Evolutionary conservation across 1,139 yeast species (phyloP).

Genomic region (Saccharomyces hybrid): DNA sequence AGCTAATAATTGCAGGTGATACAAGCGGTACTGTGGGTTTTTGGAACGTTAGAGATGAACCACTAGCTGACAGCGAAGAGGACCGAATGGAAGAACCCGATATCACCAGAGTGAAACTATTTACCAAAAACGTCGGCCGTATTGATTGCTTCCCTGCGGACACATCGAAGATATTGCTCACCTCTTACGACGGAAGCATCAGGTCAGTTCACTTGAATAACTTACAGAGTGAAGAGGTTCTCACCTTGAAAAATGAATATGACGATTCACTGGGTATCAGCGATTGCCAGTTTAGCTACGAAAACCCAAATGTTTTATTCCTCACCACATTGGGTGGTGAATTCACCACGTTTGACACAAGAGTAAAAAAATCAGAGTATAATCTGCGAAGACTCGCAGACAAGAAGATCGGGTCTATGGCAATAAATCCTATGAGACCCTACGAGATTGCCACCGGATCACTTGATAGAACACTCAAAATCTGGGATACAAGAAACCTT

Average conservation of each 20-base stretch:
- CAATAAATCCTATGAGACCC: slow-evolving; percentile 59
- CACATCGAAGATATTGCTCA: slow-evolving; percentile 52
- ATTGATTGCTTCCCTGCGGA: slow-evolving; percentile 47
- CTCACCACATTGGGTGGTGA: slow-evolving; percentile 76
- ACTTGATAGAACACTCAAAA: slow-evolving; percentile 68
- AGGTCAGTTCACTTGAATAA: slow-evolving; percentile 61
- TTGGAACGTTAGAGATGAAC: slow-evolving; percentile 62
- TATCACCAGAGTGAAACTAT: slow-evolving; percentile 61
- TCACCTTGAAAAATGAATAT: slow-evolving; percentile 46
- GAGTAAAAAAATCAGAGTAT: slow-evolving; percentile 37
- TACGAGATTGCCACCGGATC: slow-evolving; percentile 78
- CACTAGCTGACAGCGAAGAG: slow-evolving; percentile 31
- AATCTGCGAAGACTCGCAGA: slow-evolving; percentile 56
- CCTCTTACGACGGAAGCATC: slow-evolving; percentile 83
- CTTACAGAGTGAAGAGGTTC: slow-evolving; percentile 51
- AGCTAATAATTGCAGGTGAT: slow-evolving; percentile 79
- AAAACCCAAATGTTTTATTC: slow-evolving; percentile 50
- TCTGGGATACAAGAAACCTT: slow-evolving; percentile 76
- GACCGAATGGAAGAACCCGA: slow-evolving; percentile 44
- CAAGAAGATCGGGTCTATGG: slow-evolving; percentile 85
- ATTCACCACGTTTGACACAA: slow-evolving; percentile 60
- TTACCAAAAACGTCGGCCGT: slow-evolving; percentile 65
- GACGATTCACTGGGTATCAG: slow-evolving; percentile 47
- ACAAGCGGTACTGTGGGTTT: slow-evolving; percentile 76
- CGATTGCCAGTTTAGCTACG: slow-evolving; percentile 50